phyloP scores from a whole-genome alignment of 495 filamentous ascomycete species.

The Aspergillus cavernicola region DNA sequence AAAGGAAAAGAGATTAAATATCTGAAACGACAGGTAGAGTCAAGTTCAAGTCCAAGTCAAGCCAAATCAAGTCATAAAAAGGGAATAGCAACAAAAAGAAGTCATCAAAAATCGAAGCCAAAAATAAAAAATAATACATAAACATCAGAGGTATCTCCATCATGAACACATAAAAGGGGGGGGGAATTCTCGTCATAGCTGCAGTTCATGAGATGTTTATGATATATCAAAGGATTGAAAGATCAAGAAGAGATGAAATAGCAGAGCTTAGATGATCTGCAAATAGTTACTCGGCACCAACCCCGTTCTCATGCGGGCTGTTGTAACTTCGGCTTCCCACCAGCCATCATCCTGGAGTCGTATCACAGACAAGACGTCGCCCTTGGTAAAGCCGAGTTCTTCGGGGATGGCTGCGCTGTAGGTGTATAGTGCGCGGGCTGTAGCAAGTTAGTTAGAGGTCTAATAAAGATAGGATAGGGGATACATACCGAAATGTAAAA shows the following conservation, averaged over 20 bases:
- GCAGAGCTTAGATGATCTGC: conserved; percentile 50
- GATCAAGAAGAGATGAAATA: background rate
- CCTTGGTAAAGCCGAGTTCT: conserved; percentile 89
- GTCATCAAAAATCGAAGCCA: conserved; percentile 12
- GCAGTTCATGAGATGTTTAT: conserved; percentile 19
- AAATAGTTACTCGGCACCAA: conserved; percentile 98
- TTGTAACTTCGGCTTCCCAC: conserved; percentile 97
- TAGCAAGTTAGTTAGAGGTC: conserved; percentile 8
- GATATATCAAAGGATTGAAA: conserved; percentile 6
- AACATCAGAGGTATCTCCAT: conserved; percentile 23
- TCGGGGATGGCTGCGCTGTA: conserved; percentile 94
- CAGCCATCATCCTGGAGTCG: conserved; percentile 96
- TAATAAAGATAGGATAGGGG: conserved; percentile 8
- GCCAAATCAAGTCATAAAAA: conserved; percentile 13
- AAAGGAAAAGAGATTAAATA: background rate
- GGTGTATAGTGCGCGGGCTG: conserved; percentile 90
- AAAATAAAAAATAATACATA: conserved; percentile 16
- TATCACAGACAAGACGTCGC: conserved; percentile 85
- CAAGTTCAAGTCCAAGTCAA: conserved; percentile 1
- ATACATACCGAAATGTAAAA: conserved; percentile 93
- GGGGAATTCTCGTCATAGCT: conserved; percentile 8
- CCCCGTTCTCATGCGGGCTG: conserved; percentile 67
- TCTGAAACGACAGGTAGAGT: background rate
- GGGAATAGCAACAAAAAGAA: background rate
- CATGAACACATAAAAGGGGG: conserved; percentile 17